These are phyloP conservation scores for Fusarium globosum DNA, from an alignment of 2,329 filamentous ascomycete genomes.

Conservation along the genomic window DNA sequence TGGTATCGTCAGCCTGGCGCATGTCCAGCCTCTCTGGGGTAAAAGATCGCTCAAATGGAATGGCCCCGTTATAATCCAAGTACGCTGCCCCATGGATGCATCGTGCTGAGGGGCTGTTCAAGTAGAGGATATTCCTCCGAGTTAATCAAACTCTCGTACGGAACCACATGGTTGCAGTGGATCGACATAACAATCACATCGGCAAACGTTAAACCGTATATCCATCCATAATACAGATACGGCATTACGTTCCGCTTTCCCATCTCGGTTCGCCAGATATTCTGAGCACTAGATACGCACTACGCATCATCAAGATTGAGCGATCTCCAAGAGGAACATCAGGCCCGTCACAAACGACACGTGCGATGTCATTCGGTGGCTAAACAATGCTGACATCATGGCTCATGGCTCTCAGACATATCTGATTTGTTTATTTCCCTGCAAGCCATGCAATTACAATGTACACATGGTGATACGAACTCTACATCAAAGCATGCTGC, in stretches of 20 bases:
- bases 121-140: constrained; percentile 26
- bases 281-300: constrained; percentile 14
- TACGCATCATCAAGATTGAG: constrained; percentile 14
- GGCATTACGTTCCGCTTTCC: constrained; percentile 39
- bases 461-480: neutral
- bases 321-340: constrained; percentile 6
- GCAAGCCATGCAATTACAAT: neutral
- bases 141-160: constrained; percentile 34
- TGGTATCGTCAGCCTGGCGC: neutral
- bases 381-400: constrained; percentile 39
- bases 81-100: constrained; percentile 1
- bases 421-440: neutral
- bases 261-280: constrained; percentile 13
- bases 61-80: constrained; percentile 1
- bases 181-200: constrained; percentile 24
- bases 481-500: neutral
- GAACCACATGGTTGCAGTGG: constrained; percentile 14
- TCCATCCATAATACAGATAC: constrained; percentile 26
- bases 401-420: constrained; percentile 8
- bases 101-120: constrained; percentile 13
- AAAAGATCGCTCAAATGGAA: neutral
- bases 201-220: constrained; percentile 17
- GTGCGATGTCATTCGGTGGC: constrained; percentile 29
- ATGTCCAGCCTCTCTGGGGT: neutral
- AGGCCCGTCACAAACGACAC: constrained; percentile 9